Percentiles rank a stretch among this genome's conserved stretches.
phyloP scores from a whole-genome alignment of 441 rosid species.

The Lepidium campestre region DNA sequence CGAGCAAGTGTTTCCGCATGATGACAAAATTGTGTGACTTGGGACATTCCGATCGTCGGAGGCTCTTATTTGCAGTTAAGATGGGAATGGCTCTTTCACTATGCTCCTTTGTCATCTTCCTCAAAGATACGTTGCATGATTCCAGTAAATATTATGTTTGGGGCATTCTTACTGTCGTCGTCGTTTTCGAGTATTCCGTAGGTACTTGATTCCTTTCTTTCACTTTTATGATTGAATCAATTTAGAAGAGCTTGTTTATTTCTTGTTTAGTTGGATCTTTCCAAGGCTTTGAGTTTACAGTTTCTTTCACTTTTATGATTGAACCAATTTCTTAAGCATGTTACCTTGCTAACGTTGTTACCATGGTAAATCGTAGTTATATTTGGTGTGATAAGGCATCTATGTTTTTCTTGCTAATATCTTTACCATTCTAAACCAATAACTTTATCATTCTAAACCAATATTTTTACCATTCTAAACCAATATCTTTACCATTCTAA shows the following conservation, averaged over 20 bases:
- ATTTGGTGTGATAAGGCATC: too few relatives aligned
- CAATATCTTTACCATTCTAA: too few relatives aligned
- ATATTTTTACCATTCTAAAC: too few relatives aligned
- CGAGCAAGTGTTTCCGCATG: slow-evolving; percentile 18
- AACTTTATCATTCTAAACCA: too few relatives aligned
- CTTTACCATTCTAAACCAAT: too few relatives aligned
- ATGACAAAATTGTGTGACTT: slow-evolving; percentile 41
- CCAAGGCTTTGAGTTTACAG: too few relatives aligned
- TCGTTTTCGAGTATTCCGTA: slow-evolving; percentile 82
- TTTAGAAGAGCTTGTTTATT: neutral
- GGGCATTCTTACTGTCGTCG: slow-evolving; percentile 90
- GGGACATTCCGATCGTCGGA: slow-evolving; percentile 78
- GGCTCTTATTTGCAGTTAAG: slow-evolving; percentile 47
- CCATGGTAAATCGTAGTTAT: too few relatives aligned
- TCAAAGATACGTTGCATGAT: slow-evolving; percentile 45
- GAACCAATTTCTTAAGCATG: too few relatives aligned
- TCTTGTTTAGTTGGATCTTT: too few relatives aligned
- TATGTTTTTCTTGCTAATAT: too few relatives aligned
- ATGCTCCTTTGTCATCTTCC: slow-evolving; percentile 53
- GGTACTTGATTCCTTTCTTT: slow-evolving; percentile 35
- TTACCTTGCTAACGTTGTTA: too few relatives aligned
- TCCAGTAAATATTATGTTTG: slow-evolving; percentile 68
- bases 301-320: too few relatives aligned
- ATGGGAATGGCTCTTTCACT: slow-evolving; percentile 73
- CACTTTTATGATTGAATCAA: neutral